Conservation (phyloP, 23 red algal genomes). For the Gracilaria domingensis region DNA sequence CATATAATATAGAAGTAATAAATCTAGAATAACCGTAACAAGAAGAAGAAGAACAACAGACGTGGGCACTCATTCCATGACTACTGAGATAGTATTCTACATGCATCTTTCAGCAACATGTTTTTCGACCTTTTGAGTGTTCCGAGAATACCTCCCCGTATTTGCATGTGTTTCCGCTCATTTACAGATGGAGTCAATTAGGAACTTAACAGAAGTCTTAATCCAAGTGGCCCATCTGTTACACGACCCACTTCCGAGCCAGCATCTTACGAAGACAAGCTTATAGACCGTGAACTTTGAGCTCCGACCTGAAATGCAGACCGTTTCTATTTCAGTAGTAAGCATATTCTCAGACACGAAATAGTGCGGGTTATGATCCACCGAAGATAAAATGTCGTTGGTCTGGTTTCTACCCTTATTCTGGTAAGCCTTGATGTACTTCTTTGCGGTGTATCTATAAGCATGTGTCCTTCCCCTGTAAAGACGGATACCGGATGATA, state of each 20-base stretch:
- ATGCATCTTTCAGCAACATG: too few species aligned
- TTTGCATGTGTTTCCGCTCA: background rate
- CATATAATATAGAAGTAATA: too few species aligned
- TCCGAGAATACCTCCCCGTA: background rate
- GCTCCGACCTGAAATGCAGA: slow-evolving; percentile 61
- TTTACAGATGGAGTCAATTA: slow-evolving; percentile 2
- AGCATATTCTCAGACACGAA: slow-evolving; percentile 19
- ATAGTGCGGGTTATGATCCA: slow-evolving; percentile 56
- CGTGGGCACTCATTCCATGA: too few species aligned
- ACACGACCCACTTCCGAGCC: slow-evolving; percentile 7
- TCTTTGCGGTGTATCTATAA: background rate
- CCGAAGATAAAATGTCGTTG: slow-evolving; percentile 19
- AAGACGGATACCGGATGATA: slow-evolving; percentile 34
- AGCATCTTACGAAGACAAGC: slow-evolving; percentile 48
- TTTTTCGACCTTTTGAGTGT: too few species aligned
- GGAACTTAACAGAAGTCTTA: background rate
- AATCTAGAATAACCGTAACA: too few species aligned
- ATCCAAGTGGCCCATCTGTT: slow-evolving; percentile 25
- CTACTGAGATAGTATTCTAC: too few species aligned
- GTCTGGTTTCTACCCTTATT: slow-evolving; percentile 13
- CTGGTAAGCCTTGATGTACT: slow-evolving; percentile 53
- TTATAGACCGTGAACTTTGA: slow-evolving; percentile 49
- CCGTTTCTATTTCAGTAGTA: background rate
- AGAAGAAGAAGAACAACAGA: too few species aligned
- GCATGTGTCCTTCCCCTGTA: slow-evolving; percentile 32